A percentile compares a stretch with the other conserved stretches of the same genome.
These are phyloP conservation scores for Nemania sp. DNA, from an alignment of 2,329 filamentous ascomycete species.

Conservation along the genomic window DNA sequence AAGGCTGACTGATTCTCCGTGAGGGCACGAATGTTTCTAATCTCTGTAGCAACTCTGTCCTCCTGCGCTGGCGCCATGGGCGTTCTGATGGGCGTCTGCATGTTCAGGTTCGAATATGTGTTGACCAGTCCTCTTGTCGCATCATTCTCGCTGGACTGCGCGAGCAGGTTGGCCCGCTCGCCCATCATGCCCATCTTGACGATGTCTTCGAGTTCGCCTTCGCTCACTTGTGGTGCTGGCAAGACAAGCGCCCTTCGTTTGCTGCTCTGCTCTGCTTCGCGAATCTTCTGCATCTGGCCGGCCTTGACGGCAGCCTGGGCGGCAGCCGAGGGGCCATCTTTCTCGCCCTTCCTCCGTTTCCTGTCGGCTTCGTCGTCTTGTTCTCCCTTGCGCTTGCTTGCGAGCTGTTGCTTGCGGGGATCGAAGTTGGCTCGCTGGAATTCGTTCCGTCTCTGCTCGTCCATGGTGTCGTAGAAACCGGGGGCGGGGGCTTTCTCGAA, in stretches of 20 bases:
- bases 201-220: constrained; percentile 92
- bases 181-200: constrained; percentile 98
- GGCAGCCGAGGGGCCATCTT: constrained; percentile 75
- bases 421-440: constrained; percentile 83
- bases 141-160: constrained; percentile 79
- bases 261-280: constrained; percentile 95
- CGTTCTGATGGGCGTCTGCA: constrained; percentile 85
- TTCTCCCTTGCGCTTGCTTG: constrained; percentile 91
- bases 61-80: constrained; percentile 90
- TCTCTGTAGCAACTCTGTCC: constrained; percentile 95
- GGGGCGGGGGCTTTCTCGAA: constrained; percentile 90
- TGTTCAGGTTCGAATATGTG: constrained; percentile 82
- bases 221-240: constrained; percentile 88
- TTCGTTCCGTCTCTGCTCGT: constrained; percentile 83
- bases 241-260: constrained; percentile 84
- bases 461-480: constrained; percentile 91
- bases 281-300: constrained; percentile 89
- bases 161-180: constrained; percentile 78
- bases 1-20: constrained; percentile 94
- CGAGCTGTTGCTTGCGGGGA: constrained; percentile 87
- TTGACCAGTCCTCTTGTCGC: constrained; percentile 84
- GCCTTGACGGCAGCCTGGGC: constrained; percentile 90
- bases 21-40: constrained; percentile 87
- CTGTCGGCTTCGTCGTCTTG: constrained; percentile 78
- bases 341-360: constrained; percentile 88